These are phyloP conservation scores for Byssochlamys sp. DNA, from an alignment of 2,329 filamentous ascomycete genomes.

Conservation along the genomic window DNA sequence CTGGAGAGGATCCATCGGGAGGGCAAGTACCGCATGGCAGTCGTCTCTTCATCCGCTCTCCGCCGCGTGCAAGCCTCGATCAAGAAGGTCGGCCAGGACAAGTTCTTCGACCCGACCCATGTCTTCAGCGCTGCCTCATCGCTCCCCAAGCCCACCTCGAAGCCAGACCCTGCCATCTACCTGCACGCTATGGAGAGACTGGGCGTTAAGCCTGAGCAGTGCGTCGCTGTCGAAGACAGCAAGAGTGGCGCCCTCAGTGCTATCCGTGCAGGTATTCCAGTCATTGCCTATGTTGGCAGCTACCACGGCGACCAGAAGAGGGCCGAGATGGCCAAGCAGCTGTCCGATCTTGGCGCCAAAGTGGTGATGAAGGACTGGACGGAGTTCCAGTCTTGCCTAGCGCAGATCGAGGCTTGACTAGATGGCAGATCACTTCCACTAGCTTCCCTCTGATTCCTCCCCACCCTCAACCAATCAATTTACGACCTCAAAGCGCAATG, in stretches of 20 bases:
- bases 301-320: constrained; percentile 53
- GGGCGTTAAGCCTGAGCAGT: constrained; percentile 60
- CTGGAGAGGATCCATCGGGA: constrained; percentile 54
- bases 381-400: constrained; percentile 35
- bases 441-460: constrained; percentile 8
- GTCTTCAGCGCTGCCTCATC: constrained; percentile 77
- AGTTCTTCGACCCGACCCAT: constrained; percentile 65
- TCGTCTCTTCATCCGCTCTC: constrained; percentile 72
- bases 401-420: constrained; percentile 30
- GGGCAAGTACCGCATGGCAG: constrained; percentile 62
- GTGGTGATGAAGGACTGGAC: constrained; percentile 48
- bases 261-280: constrained; percentile 66
- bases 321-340: constrained; percentile 54
- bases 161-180: constrained; percentile 87
- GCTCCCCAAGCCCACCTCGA: constrained; percentile 69
- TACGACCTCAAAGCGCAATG: constrained; percentile 24
- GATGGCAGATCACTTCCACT: constrained; percentile 9
- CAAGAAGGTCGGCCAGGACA: constrained; percentile 66
- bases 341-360: constrained; percentile 53
- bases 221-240: constrained; percentile 77
- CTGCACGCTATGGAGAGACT: constrained; percentile 64
- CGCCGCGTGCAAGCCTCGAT: constrained; percentile 68
- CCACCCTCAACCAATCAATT: constrained; percentile 13
- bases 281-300: constrained; percentile 76
- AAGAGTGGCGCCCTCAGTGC: constrained; percentile 73